A percentile compares a stretch with the other conserved stretches of the same genome.
Evolutionary conservation across 352 stramenopile species (phyloP).

Genomic region (Pythium oligandrum): DNA sequence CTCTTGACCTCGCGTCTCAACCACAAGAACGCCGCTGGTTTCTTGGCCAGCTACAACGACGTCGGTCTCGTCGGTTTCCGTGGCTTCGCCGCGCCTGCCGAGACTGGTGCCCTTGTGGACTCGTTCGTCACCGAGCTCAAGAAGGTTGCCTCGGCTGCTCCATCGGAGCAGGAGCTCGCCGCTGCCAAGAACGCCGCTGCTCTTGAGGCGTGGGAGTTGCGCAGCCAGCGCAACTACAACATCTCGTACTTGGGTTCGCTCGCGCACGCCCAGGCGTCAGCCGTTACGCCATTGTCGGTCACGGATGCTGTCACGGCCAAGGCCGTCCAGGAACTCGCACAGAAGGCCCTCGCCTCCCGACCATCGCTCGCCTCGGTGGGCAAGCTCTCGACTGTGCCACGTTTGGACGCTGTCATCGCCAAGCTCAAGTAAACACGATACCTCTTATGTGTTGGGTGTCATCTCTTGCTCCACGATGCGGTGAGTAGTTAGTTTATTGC

Average conservation of each 20-base stretch:
- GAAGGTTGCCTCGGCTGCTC: constrained; percentile 49
- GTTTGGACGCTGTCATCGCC: constrained; percentile 60
- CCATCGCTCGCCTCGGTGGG: constrained; percentile 76
- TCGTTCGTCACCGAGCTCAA: constrained; percentile 73
- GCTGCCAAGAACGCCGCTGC: constrained; percentile 64
- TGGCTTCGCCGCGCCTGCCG: constrained; percentile 42
- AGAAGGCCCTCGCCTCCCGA: constrained; percentile 67
- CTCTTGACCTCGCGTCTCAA: constrained; percentile 55
- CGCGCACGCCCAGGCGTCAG: constrained; percentile 37
- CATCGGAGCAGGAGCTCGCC: constrained; percentile 67
- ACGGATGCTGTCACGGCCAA: constrained; percentile 47
- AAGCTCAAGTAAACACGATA: constrained; percentile 68
- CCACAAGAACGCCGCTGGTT: constrained; percentile 55
- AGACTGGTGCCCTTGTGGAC: constrained; percentile 61
- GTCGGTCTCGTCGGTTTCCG: constrained; percentile 55
- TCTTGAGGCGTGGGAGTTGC: constrained; percentile 31
- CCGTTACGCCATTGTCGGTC: constrained; percentile 24
- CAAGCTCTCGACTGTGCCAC: constrained; percentile 63
- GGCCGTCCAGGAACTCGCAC: constrained; percentile 69
- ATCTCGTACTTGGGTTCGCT: constrained; percentile 38
- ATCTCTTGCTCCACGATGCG: too few species aligned
- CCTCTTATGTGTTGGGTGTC: too few species aligned
- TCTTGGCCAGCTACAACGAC: constrained; percentile 63
- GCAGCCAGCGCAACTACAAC: constrained; percentile 37
- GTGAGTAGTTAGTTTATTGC: too few species aligned